These are phyloP conservation scores for Pestalotiopsis sp. DNA, from an alignment of 2,329 filamentous ascomycete species.

Conservation along the genomic window DNA sequence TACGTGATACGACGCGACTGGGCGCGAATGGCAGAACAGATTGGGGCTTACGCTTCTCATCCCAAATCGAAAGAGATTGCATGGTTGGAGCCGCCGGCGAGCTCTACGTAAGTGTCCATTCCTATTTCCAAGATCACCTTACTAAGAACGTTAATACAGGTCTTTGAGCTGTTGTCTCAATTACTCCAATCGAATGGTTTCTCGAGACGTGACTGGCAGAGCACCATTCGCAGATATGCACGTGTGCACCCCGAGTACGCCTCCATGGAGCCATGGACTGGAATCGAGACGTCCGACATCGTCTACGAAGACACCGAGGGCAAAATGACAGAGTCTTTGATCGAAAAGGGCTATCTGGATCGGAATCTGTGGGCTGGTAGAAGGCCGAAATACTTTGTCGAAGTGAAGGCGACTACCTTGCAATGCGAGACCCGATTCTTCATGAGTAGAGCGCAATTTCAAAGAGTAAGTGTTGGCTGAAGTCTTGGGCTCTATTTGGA, in stretches of 20 bases:
- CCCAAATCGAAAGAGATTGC: slow-evolving; percentile 23
- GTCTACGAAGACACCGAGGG: slow-evolving; percentile 40
- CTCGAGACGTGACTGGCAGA: slow-evolving; percentile 44
- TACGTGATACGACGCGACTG: no score
- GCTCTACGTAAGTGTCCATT: slow-evolving; percentile 21
- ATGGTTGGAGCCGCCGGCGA: slow-evolving; percentile 30
- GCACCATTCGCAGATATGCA: slow-evolving; percentile 45
- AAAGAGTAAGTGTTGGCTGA: slow-evolving; percentile 31
- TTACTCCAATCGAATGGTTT: slow-evolving; percentile 33
- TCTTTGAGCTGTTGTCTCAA: slow-evolving; percentile 40
- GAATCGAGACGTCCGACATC: slow-evolving; percentile 48
- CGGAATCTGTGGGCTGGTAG: slow-evolving; percentile 24
- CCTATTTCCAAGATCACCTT: background rate
- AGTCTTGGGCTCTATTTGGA: background rate
- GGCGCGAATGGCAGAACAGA: no score
- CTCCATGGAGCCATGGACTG: slow-evolving; percentile 39
- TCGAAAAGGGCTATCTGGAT: slow-evolving; percentile 34
- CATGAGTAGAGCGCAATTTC: slow-evolving; percentile 47
- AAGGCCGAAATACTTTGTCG: slow-evolving; percentile 45
- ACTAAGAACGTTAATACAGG: slow-evolving; percentile 27
- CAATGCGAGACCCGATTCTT: slow-evolving; percentile 42
- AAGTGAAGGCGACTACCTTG: slow-evolving; percentile 51
- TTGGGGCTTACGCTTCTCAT: no score
- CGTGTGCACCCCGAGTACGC: slow-evolving; percentile 40
- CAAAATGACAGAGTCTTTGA: slow-evolving; percentile 34